phyloP scores from a whole-genome alignment of 768 basidiomycete species.

The Termitomyces titanicus region DNA sequence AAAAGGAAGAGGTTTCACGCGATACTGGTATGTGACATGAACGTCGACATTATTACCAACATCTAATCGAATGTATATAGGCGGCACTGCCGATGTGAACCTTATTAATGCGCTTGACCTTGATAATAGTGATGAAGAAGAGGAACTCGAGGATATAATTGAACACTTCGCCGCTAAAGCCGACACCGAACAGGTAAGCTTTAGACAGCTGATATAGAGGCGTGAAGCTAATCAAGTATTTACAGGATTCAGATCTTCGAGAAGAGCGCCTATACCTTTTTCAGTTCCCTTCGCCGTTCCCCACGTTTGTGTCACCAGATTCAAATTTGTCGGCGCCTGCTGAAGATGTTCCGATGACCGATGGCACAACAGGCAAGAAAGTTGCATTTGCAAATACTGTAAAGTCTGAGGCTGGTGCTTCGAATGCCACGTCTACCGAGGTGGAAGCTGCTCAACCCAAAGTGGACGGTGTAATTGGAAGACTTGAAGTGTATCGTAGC shows the following conservation, averaged over 20 bases:
- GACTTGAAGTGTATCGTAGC: conserved; percentile 80
- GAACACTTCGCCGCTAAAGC: conserved; percentile 56
- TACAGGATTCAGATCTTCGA: conserved; percentile 40
- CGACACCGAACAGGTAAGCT: conserved; percentile 36
- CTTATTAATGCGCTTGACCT: conserved; percentile 61
- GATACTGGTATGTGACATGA: conserved; percentile 20
- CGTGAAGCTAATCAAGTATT: background rate
- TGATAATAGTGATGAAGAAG: conserved; percentile 75
- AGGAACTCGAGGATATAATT: conserved; percentile 74
- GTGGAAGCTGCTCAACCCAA: conserved; percentile 21
- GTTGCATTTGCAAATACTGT: conserved; percentile 66
- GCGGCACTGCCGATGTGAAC: conserved; percentile 35
- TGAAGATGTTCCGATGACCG: conserved; percentile 29
- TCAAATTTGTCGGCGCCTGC: conserved; percentile 25
- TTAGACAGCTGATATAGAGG: background rate
- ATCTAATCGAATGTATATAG: background rate
- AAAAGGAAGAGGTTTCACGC: conserved; percentile 40
- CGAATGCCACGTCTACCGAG: conserved; percentile 23
- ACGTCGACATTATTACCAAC: background rate
- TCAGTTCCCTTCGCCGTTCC: conserved; percentile 87
- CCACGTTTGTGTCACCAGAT: conserved; percentile 51
- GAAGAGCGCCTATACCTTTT: conserved; percentile 82
- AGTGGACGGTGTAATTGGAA: conserved; percentile 79
- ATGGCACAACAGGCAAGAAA: conserved; percentile 34
- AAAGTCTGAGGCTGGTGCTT: conserved; percentile 38